Conservation (phyloP, 352 stramenopile species). For the Pilasporangium apinafurcum region DNA sequence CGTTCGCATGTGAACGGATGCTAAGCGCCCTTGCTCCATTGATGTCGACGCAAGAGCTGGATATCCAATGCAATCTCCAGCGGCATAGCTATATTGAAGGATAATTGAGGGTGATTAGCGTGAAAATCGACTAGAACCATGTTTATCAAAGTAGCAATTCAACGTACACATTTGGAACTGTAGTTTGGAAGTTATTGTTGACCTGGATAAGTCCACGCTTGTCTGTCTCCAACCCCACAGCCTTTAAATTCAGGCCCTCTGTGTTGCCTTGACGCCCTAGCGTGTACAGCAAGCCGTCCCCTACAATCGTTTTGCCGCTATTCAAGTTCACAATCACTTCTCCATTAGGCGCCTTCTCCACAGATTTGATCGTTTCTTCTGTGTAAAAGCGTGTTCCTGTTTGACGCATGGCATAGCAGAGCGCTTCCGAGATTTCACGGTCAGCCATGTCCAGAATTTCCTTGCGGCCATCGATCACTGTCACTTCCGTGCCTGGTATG, state of each 20-base stretch:
- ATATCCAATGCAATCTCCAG: slow-evolving; percentile 87
- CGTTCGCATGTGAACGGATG: slow-evolving; percentile 85
- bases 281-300: slow-evolving; percentile 84
- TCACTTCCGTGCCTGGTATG: slow-evolving; percentile 85
- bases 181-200: slow-evolving; percentile 86
- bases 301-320: slow-evolving; percentile 82
- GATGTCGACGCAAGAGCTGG: slow-evolving; percentile 85
- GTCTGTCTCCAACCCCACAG: slow-evolving; percentile 71
- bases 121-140: too few relatives aligned
- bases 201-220: slow-evolving; percentile 83
- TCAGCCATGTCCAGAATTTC: slow-evolving; percentile 88
- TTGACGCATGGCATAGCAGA: slow-evolving; percentile 87
- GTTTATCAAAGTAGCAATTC: background rate
- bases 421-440: slow-evolving; percentile 77
- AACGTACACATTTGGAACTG: slow-evolving; percentile 79
- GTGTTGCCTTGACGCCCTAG: slow-evolving; percentile 83
- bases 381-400: slow-evolving; percentile 83
- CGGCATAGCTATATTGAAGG: slow-evolving; percentile 60
- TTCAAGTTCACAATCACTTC: slow-evolving; percentile 78
- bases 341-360: slow-evolving; percentile 52
- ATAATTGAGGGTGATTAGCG: background rate
- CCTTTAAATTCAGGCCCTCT: slow-evolving; percentile 74
- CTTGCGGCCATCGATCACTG: slow-evolving; percentile 83
- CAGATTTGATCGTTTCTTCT: slow-evolving; percentile 71
- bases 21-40: slow-evolving; percentile 87